Conservation (phyloP, 495 filamentous ascomycete genomes). For the Alectoria sarmentosa region DNA sequence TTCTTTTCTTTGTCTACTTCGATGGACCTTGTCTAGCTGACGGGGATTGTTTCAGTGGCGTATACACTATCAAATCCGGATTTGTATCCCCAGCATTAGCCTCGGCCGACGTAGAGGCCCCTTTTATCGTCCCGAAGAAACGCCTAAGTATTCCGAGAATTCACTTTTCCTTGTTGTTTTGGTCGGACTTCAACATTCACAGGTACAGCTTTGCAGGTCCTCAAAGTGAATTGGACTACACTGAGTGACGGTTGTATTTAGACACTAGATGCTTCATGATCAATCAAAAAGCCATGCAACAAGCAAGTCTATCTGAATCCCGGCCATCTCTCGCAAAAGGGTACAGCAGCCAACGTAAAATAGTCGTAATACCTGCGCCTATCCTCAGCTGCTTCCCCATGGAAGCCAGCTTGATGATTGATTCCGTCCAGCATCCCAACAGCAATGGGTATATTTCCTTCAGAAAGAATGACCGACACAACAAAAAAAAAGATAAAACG, state of each 20-base stretch:
- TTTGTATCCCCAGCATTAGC: constrained; percentile 10
- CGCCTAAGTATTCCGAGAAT: not conserved
- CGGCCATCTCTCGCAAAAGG: not conserved
- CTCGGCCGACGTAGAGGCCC: constrained; percentile 8
- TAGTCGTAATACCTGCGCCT: constrained; percentile 4
- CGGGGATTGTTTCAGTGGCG: constrained; percentile 11
- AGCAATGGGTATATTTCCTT: constrained; percentile 15
- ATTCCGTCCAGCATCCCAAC: constrained; percentile 6
- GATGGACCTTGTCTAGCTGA: constrained; percentile 4
- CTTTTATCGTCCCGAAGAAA: not conserved
- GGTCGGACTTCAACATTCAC: not conserved
- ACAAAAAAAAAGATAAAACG: not conserved
- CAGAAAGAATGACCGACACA: constrained; percentile 3
- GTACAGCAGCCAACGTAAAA: constrained; percentile 6
- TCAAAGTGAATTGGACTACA: not conserved
- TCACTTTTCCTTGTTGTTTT: not conserved
- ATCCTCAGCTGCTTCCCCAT: constrained; percentile 11
- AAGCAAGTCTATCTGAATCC: constrained; percentile 4
- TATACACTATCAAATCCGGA: constrained; percentile 8
- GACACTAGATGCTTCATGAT: not conserved
- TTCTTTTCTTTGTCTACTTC: not conserved
- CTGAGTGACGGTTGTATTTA: not conserved
- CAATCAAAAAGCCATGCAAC: not conserved
- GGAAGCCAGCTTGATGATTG: constrained; percentile 1
- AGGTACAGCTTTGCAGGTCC: not conserved